Percentiles rank a stretch among this genome's conserved stretches.
These are phyloP conservation scores for Ceratocystiopsis minuta DNA, from an alignment of 2,329 filamentous ascomycete genomes.

Conservation along the genomic window DNA sequence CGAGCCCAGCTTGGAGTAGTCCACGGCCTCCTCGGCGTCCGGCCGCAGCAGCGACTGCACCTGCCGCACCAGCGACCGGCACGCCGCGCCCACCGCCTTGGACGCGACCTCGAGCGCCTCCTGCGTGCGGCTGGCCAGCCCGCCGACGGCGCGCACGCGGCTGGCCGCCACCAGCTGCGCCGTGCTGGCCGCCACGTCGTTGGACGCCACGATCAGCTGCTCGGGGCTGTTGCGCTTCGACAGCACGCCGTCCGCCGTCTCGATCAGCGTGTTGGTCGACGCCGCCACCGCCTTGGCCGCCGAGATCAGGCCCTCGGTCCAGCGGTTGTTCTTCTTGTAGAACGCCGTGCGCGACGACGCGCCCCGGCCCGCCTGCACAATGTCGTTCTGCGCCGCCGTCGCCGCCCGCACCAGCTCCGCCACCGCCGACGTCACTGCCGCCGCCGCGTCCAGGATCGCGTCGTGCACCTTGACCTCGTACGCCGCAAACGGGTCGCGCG, in stretches of 20 bases:
- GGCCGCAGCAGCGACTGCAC: conserved; percentile 90
- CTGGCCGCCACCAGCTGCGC: conserved; percentile 91
- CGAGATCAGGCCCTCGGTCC: conserved; percentile 94
- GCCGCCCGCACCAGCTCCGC: conserved; percentile 89
- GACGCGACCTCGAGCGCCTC: conserved; percentile 78
- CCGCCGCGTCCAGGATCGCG: conserved; percentile 79
- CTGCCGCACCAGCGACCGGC: conserved; percentile 72
- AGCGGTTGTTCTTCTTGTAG: conserved; percentile 99
- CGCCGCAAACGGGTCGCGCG: conserved; percentile 84
- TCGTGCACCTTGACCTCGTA: conserved; percentile 96
- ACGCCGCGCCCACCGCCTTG: conserved; percentile 83
- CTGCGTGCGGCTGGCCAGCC: conserved; percentile 95
- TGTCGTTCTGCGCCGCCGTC: conserved; percentile 84
- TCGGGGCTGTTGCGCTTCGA: conserved; percentile 83
- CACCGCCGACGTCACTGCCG: conserved; percentile 86
- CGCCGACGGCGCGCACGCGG: conserved; percentile 65
- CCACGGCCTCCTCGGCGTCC: conserved; percentile 64
- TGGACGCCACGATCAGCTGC: conserved; percentile 93
- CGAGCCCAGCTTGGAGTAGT: conserved; percentile 72
- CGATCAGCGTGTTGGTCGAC: conserved; percentile 90
- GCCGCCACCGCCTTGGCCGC: conserved; percentile 89
- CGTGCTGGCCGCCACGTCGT: conserved; percentile 89
- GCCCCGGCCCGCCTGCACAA: conserved; percentile 81
- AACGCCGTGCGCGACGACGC: conserved; percentile 79
- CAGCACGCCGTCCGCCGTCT: conserved; percentile 92